A percentile compares a stretch with the other conserved stretches of the same genome.
Evolutionary conservation across 2,329 filamentous ascomycete species (phyloP).

Genomic region (Hyphodiscus sp.): DNA sequence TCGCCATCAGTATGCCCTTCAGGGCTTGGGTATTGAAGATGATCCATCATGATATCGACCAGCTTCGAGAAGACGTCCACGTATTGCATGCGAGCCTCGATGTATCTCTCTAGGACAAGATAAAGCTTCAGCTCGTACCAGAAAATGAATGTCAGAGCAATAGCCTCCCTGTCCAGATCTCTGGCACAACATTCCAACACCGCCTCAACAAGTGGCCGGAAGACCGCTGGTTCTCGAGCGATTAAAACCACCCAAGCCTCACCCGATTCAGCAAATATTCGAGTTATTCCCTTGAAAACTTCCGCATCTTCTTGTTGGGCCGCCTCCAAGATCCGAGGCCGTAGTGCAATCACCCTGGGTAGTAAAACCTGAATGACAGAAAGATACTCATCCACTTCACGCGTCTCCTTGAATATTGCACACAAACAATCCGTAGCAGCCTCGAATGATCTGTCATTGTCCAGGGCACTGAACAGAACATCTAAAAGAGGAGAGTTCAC

Average conservation of each 20-base stretch:
- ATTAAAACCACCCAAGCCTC: constrained; percentile 93
- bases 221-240: constrained; percentile 73
- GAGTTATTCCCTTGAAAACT: constrained; percentile 78
- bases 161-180: constrained; percentile 84
- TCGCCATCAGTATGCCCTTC: constrained; percentile 64
- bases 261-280: constrained; percentile 86
- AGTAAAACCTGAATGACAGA: constrained; percentile 76
- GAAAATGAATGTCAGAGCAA: constrained; percentile 91
- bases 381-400: constrained; percentile 86
- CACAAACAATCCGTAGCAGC: constrained; percentile 89
- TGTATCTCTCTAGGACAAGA: constrained; percentile 83
- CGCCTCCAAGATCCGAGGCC: constrained; percentile 67
- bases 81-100: constrained; percentile 68
- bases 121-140: constrained; percentile 99
- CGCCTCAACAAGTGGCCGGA: constrained; percentile 78
- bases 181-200: constrained; percentile 86
- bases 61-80: constrained; percentile 80
- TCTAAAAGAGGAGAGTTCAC: constrained; percentile 81
- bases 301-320: constrained; percentile 80
- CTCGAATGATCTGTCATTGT: constrained; percentile 72
- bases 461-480: constrained; percentile 70
- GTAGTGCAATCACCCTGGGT: constrained; percentile 70
- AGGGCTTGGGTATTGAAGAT: constrained; percentile 78
- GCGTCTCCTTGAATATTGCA: constrained; percentile 83
- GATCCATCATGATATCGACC: constrained; percentile 87